Conservation (phyloP, 2,329 filamentous ascomycete genomes). For the Pseudocercospora fijiensis region DNA sequence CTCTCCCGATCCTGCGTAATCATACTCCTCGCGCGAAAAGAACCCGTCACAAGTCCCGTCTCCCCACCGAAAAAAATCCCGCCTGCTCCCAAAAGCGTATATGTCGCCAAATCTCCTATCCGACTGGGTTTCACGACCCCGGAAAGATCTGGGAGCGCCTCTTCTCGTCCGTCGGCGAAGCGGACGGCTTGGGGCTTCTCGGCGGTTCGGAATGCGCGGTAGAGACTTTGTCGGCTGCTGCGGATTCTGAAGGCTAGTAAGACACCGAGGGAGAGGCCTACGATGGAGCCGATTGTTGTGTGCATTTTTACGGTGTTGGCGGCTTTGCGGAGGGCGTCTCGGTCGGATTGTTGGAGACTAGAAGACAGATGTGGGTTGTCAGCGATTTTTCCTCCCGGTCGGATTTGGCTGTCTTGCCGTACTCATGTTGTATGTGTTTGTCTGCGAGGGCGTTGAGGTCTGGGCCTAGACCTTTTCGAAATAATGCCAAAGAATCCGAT, state of each 20-base stretch:
- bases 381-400: not conserved
- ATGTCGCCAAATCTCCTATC: constrained; percentile 61
- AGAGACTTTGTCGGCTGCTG: constrained; percentile 57
- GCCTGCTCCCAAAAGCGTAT: constrained; percentile 61
- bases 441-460: constrained; percentile 58
- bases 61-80: constrained; percentile 66
- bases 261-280: constrained; percentile 61
- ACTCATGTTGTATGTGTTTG: constrained; percentile 59
- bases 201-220: constrained; percentile 59
- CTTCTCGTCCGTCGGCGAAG: constrained; percentile 62
- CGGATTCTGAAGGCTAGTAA: constrained; percentile 60
- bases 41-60: constrained; percentile 59
- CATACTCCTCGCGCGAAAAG: constrained; percentile 52
- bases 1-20: constrained; percentile 57
- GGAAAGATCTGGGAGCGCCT: constrained; percentile 62
- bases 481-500: constrained; percentile 49
- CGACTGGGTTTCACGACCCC: constrained; percentile 57
- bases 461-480: constrained; percentile 49
- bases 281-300: constrained; percentile 58
- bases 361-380: not conserved
- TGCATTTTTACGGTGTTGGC: constrained; percentile 56
- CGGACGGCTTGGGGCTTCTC: constrained; percentile 63
- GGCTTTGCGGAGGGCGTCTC: constrained; percentile 57
- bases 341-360: constrained; percentile 57
- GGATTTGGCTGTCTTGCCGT: constrained; percentile 9